Conservation (phyloP, 345 rosid species). For the Boechera divaricarpa region DNA sequence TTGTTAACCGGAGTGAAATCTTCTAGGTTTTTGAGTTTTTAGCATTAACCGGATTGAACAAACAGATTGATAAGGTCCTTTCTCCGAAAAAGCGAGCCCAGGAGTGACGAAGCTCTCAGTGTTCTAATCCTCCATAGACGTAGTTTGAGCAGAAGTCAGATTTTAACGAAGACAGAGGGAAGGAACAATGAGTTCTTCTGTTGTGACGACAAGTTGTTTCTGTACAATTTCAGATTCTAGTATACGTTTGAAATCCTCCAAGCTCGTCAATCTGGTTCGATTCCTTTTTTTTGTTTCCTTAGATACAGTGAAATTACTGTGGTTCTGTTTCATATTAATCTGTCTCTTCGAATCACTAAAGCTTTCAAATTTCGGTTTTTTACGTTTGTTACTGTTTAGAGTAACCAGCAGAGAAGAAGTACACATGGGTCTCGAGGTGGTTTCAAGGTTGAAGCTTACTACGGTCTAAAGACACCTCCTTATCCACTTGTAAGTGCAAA, state of each 20-base stretch:
- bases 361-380: slow-evolving; percentile 30
- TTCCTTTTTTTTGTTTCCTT: slow-evolving; percentile 25
- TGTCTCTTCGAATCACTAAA: slow-evolving; percentile 29
- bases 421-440: slow-evolving; percentile 47
- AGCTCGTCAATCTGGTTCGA: slow-evolving; percentile 37
- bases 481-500: slow-evolving; percentile 73
- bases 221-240: slow-evolving; percentile 31
- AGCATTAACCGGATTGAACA: slow-evolving; percentile 24
- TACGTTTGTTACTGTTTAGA: slow-evolving; percentile 25
- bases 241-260: slow-evolving; percentile 39
- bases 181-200: slow-evolving; percentile 45
- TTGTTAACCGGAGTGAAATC: neutral
- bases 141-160: slow-evolving; percentile 2
- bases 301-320: slow-evolving; percentile 4
- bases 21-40: neutral
- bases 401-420: slow-evolving; percentile 48
- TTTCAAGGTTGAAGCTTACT: slow-evolving; percentile 63
- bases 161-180: slow-evolving; percentile 15
- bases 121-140: slow-evolving; percentile 10
- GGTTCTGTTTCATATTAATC: slow-evolving; percentile 4
- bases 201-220: slow-evolving; percentile 37
- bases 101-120: slow-evolving; percentile 9
- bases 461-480: slow-evolving; percentile 86
- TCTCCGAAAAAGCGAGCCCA: slow-evolving; percentile 31
- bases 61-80: slow-evolving; percentile 39